A percentile compares a stretch with the other conserved stretches of the same genome.
These are phyloP conservation scores for Plasmodium fragile DNA, from an alignment of 169 alveolate species.

Conservation along the genomic window DNA sequence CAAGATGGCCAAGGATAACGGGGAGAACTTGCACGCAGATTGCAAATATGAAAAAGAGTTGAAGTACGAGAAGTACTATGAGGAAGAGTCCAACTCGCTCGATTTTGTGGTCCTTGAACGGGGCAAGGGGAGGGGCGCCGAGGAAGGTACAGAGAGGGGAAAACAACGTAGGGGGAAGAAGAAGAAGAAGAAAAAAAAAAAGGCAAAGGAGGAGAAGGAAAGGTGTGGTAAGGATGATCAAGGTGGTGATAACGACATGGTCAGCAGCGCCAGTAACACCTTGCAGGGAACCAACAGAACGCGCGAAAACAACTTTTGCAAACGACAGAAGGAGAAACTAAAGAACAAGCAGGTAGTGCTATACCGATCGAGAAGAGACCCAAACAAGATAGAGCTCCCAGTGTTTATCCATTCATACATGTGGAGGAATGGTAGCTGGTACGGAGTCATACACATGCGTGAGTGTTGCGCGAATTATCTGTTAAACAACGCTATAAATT, in stretches of 20 bases:
- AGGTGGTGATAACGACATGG: background rate
- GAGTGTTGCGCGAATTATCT: conserved; percentile 84
- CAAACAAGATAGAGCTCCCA: conserved; percentile 81
- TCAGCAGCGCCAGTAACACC: background rate
- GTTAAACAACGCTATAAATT: conserved; percentile 81
- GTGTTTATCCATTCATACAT: conserved; percentile 81
- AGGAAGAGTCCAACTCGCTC: conserved; percentile 64
- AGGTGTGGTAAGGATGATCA: background rate
- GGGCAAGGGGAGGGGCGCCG: conserved; percentile 8
- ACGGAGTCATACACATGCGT: conserved; percentile 85
- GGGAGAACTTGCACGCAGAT: conserved; percentile 10
- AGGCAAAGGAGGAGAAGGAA: conserved; percentile 24
- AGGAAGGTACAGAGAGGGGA: background rate
- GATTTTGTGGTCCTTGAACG: conserved; percentile 65
- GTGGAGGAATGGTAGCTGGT: conserved; percentile 81
- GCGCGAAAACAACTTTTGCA: conserved; percentile 44
- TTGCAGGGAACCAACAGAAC: background rate
- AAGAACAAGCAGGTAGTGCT: conserved; percentile 40
- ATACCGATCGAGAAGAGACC: conserved; percentile 79
- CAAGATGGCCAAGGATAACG: conserved; percentile 51
- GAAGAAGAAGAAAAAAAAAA: background rate
- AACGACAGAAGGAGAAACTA: conserved; percentile 47
- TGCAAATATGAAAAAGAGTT: conserved; percentile 69
- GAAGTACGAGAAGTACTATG: conserved; percentile 50
- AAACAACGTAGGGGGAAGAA: conserved; percentile 13